These are phyloP conservation scores for Plenodomus lindquistii DNA, from an alignment of 2,329 filamentous ascomycete genomes.

Conservation along the genomic window DNA sequence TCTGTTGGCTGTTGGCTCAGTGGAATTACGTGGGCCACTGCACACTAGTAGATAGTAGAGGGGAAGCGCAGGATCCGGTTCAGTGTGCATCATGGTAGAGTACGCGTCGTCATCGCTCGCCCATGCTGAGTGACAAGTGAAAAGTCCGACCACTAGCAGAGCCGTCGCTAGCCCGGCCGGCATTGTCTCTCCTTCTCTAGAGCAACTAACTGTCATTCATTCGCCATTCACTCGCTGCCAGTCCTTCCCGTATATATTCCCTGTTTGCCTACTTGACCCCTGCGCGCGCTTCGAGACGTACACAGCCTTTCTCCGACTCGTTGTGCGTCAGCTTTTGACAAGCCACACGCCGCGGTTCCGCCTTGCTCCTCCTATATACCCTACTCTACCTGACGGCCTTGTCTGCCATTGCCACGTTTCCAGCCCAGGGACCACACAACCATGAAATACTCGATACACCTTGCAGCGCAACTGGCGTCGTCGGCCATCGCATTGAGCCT, in stretches of 20 bases:
- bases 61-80: constrained; percentile 7
- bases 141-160: constrained; percentile 8
- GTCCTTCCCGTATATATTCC: constrained; percentile 5
- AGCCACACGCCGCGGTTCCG: constrained; percentile 6
- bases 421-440: not conserved
- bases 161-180: constrained; percentile 1
- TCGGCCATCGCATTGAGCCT: constrained; percentile 34
- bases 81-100: constrained; percentile 16
- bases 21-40: constrained; percentile 12
- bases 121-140: constrained; percentile 3
- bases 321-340: constrained; percentile 16
- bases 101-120: constrained; percentile 20
- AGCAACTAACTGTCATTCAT: not conserved
- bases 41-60: constrained; percentile 7
- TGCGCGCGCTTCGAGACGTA: not conserved
- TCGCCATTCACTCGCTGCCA: constrained; percentile 1
- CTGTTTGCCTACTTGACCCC: not conserved
- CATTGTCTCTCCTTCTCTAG: constrained; percentile 2
- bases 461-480: constrained; percentile 35
- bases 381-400: constrained; percentile 1
- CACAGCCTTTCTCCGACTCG: constrained; percentile 12
- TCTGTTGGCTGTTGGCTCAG: constrained; percentile 6
- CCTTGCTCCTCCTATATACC: constrained; percentile 9
- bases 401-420: not conserved
- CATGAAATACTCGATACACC: constrained; percentile 39